Base-by-base conservation (phyloP, 805 yeast species). In the Lipomyces japonicus region DNA sequence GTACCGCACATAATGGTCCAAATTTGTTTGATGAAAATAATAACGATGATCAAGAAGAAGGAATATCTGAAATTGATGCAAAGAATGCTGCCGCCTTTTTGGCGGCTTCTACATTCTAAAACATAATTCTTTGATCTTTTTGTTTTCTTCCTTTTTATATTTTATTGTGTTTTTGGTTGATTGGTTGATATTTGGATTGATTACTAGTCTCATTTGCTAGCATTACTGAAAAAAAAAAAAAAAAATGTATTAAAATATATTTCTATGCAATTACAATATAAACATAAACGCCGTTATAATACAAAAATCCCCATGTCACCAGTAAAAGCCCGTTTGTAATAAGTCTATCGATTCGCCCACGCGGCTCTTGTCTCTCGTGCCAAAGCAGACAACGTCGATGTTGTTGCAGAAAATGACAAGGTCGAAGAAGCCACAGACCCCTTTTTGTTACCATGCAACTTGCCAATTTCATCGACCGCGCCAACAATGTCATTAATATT, bases 21-120 rank as follows among this genome's bases (percentile, higher is more conserved):
- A 49, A 53, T 2, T 32, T 40, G 9, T 45, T 43, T 3, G 46
- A 55, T 4, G 68, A 58, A 6, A 65, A 51, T 10, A 41, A 40
- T 16, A 57, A 39, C 10, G 60, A 42, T 5, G 61, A 57, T 1
- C 36, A 30, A 25, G 51, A 39, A 24, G 45, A 46, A 24, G 59
- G 58, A 7, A 40, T 55, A n/a, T 69, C 71, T 2, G 71, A 69
- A 3, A 77, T 88, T 3, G 91, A 87, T 67, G 95, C 96, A 0
- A 80, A 79, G 53, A 82, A 81, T 61, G 97, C 96, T 1, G 97
- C 96, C 0, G 73, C 79, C 31, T 61, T 91, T 36, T 72, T 90
- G 24, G 95, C 96, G 1, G 81, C 81, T 3, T 80, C 91, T 2
- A 80, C 86, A 3, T 86, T 86, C 60, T 81, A 65, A 60, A 14